These are phyloP conservation scores for Westerdykella aurantiaca DNA, from an alignment of 2,329 filamentous ascomycete genomes.

Conservation along the genomic window DNA sequence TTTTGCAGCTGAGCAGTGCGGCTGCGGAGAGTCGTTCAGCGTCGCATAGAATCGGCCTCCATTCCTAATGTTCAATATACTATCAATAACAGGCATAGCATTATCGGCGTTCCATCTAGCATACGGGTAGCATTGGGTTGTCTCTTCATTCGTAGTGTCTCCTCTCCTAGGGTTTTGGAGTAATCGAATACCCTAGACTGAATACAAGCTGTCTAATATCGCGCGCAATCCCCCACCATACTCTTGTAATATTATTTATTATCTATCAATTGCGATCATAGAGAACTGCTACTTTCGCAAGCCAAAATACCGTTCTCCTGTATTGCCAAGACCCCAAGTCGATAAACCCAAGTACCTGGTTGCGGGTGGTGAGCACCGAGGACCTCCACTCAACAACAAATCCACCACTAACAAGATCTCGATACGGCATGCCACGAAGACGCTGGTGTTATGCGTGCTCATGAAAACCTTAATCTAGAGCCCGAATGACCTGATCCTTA, in stretches of 20 bases:
- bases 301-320: too few species aligned
- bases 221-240: too few species aligned
- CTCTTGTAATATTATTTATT: too few species aligned
- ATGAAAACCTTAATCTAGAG: constrained; percentile 1
- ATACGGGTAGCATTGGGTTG: not conserved
- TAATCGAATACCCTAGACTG: too few species aligned
- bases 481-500: constrained; percentile 4
- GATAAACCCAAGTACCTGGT: too few species aligned
- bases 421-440: constrained; percentile 2
- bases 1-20: constrained; percentile 81
- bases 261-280: too few species aligned
- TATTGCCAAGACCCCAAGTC: too few species aligned
- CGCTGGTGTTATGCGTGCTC: too few species aligned
- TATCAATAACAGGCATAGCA: constrained; percentile 28
- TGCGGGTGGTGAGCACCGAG: constrained; percentile 5
- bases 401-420: constrained; percentile 6
- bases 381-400: constrained; percentile 16
- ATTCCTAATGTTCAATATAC: constrained; percentile 9
- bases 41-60: constrained; percentile 34
- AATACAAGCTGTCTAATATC: too few species aligned
- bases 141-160: not conserved
- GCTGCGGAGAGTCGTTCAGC: constrained; percentile 91
- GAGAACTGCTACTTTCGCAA: too few species aligned
- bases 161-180: too few species aligned
- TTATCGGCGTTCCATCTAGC: constrained; percentile 16